Evolutionary conservation across 163 green algal genomes (phyloP).

Genomic region (Prototheca cutis): DNA sequence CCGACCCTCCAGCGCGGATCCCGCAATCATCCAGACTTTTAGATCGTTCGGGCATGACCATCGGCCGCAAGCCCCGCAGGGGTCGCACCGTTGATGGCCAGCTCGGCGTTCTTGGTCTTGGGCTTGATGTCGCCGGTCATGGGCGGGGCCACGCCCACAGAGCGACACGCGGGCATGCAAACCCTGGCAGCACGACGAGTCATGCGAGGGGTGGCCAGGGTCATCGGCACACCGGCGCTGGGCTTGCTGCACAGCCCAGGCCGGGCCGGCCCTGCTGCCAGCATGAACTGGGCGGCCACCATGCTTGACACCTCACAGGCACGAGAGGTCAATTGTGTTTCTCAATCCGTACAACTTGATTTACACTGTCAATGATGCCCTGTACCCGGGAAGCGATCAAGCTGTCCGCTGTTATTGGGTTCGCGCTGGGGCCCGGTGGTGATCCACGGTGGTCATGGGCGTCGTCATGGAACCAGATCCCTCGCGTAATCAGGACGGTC

Average conservation of each 20-base stretch:
- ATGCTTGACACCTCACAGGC: too few species aligned
- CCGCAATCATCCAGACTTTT: too few species aligned
- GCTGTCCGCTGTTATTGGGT: too few species aligned
- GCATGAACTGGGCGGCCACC: not conserved
- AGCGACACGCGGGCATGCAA: not conserved
- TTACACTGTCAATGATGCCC: too few species aligned
- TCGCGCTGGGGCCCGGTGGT: too few species aligned
- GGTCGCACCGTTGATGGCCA: slow-evolving; percentile 28
- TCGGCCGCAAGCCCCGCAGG: not conserved
- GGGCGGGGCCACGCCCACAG: slow-evolving; percentile 1
- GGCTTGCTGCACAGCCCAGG: not conserved
- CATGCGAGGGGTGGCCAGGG: not conserved
- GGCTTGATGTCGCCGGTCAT: slow-evolving; percentile 7
- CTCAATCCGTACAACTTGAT: too few species aligned
- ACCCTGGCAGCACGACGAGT: not conserved
- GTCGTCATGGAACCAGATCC: too few species aligned
- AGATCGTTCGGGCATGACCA: not conserved
- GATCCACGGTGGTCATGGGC: too few species aligned
- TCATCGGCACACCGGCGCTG: not conserved
- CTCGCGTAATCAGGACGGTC: too few species aligned
- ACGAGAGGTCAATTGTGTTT: too few species aligned
- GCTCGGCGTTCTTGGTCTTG: slow-evolving; percentile 23
- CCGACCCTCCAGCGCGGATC: too few species aligned
- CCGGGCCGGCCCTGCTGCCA: not conserved
- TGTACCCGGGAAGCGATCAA: too few species aligned